These are phyloP conservation scores for Oryza rufipogon DNA, from an alignment of 176 grass and related monocot species.

Conservation along the genomic window DNA sequence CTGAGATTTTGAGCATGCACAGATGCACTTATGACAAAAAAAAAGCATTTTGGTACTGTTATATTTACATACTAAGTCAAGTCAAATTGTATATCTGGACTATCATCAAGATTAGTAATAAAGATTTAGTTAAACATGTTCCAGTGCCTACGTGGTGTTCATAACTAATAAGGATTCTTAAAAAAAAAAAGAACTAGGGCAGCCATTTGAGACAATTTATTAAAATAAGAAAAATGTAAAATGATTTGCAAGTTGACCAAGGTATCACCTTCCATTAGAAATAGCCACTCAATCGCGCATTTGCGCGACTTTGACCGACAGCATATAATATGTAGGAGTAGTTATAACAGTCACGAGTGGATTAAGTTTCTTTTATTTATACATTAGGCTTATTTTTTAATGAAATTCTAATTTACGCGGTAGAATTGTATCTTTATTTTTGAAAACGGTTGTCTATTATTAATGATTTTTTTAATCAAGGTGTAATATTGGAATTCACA, in stretches of 20 bases:
- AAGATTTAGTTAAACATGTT: conserved; percentile 21
- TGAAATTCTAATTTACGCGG: too few relatives aligned
- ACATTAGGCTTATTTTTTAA: too few relatives aligned
- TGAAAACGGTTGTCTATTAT: too few relatives aligned
- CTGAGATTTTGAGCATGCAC: conserved; percentile 21
- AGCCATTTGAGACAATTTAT: too few relatives aligned
- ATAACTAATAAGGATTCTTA: neutral
- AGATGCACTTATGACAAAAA: conserved; percentile 1
- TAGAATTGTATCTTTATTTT: too few relatives aligned
- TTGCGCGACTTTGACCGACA: too few relatives aligned
- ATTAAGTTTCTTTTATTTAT: too few relatives aligned
- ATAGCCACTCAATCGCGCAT: too few relatives aligned
- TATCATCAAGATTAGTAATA: neutral
- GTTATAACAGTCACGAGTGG: too few relatives aligned
- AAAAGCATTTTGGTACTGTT: conserved; percentile 7
- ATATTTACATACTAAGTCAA: conserved; percentile 16
- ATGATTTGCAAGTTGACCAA: neutral
- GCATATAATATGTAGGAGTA: too few relatives aligned
- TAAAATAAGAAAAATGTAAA: conserved; percentile 11
- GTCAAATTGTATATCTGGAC: neutral
- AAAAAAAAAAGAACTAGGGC: neutral
- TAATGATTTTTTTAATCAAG: too few relatives aligned
- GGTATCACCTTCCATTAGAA: neutral
- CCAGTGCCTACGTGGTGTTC: neutral
- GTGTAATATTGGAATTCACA: too few relatives aligned